These are phyloP conservation scores for Auricularia sp. DNA, from an alignment of 768 basidiomycete genomes.

Conservation along the genomic window DNA sequence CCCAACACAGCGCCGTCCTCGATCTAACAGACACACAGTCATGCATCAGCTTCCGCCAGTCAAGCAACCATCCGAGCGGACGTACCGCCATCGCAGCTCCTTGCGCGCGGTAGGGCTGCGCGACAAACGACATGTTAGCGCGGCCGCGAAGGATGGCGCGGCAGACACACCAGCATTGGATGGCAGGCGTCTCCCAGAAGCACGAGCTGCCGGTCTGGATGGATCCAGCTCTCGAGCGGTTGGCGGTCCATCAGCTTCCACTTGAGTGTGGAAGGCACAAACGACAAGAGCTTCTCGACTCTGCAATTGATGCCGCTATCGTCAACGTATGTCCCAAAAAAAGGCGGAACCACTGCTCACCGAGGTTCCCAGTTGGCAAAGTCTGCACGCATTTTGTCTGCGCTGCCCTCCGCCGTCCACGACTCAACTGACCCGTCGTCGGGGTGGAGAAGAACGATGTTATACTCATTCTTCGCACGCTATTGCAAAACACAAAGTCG, in stretches of 20 bases:
- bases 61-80: not conserved
- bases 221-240: slow-evolving; percentile 40
- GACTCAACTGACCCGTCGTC: slow-evolving; percentile 31
- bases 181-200: slow-evolving; percentile 49
- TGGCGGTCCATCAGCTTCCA: slow-evolving; percentile 40
- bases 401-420: slow-evolving; percentile 33
- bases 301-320: slow-evolving; percentile 1
- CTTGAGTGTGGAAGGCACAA: slow-evolving; percentile 36
- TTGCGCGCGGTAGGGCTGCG: slow-evolving; percentile 41
- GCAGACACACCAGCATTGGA: slow-evolving; percentile 33
- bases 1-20: slow-evolving; percentile 40
- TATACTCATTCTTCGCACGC: slow-evolving; percentile 23
- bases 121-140: not conserved
- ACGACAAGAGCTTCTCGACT: slow-evolving; percentile 33
- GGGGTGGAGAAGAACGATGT: slow-evolving; percentile 35
- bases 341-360: slow-evolving; percentile 3
- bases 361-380: slow-evolving; percentile 41
- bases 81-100: slow-evolving; percentile 37
- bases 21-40: slow-evolving; percentile 14
- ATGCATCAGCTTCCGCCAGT: not conserved
- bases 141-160: not conserved
- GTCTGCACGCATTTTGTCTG: slow-evolving; percentile 36
- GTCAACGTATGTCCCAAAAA: not conserved
- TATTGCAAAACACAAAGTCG: not conserved
- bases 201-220: slow-evolving; percentile 30